Evolutionary conservation across 2,329 filamentous ascomycete species (phyloP), one percentile per base, ranked within the genome.

Genomic region (Fusarium sp.): DNA sequence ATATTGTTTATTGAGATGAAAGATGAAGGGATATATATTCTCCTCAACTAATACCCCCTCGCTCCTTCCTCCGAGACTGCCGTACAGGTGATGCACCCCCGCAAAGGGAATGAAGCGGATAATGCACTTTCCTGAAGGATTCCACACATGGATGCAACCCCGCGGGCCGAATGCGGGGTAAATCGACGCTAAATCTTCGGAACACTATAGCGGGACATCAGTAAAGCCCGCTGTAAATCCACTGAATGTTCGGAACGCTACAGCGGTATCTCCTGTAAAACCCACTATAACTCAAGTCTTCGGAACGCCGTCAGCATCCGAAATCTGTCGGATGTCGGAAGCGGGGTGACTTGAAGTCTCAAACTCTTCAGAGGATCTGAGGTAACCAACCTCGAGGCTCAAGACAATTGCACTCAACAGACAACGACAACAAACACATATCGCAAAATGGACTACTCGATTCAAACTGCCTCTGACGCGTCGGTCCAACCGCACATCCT

Each of bases 261-360:
- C 23, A 34, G 31, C 16, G 19, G 23, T 14, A 14, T 1, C 10
- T 18, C 18, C 34, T 37, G 34, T n/a, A 37, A n/a, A n/a, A 12
- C 6, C 34, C 34, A 37, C 34, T 37, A 7, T n/a, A n/a, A 6
- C 5, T n/a, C n/a, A n/a, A n/a, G n/a, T n/a, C 34, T 37, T 37
- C 34, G 34, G 34, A 37, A 37, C 34, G n/a, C 13, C 11, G 31
- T 28, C 9, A 25, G 25, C 16, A 50, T 41, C 62, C 67, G 66
- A 55, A 55, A 41, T 21, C 23, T 30, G 56, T 69, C 67, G 67
- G 66, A 62, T 45, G 57, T 70, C 67, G 67, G 67, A 52, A 70
- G 62, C 48, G 48, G 62, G 66, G 51, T 70, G 34, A 11, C 11
- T 12, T 3, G 26, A 12, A 28, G 10, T 4, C 10, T 28, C 26